Conservation (phyloP, 176 grass and related monocot genomes). For the Bonia amplexicaulis region DNA sequence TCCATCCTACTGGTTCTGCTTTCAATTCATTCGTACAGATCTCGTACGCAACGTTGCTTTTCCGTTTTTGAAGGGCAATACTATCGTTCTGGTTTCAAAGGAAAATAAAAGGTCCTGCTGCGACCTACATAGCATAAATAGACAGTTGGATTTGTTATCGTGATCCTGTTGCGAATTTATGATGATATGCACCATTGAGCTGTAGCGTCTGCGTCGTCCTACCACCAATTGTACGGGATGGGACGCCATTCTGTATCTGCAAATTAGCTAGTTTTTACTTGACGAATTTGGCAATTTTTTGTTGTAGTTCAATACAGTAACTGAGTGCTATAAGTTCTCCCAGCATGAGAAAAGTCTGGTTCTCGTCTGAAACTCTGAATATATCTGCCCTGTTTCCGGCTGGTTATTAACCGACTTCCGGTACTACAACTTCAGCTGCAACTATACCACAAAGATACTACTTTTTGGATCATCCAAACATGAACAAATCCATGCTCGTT, state of each 20-base stretch:
- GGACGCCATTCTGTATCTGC: neutral
- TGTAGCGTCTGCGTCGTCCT: neutral
- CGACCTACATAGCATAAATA: conserved; percentile 40
- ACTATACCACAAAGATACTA: neutral
- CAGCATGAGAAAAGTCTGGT: neutral
- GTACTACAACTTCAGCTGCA: neutral
- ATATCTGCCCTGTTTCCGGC: neutral
- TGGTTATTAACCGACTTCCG: neutral
- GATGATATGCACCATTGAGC: neutral
- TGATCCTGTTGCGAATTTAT: conserved; percentile 36
- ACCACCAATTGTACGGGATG: neutral
- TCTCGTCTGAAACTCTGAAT: neutral
- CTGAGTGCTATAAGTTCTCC: neutral
- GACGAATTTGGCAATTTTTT: neutral
- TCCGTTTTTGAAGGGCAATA: neutral
- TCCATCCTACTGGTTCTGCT: neutral
- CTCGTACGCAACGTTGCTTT: neutral
- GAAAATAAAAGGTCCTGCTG: neutral
- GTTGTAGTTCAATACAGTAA: neutral
- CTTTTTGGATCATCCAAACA: neutral
- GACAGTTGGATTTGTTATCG: conserved; percentile 30
- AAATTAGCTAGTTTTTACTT: neutral
- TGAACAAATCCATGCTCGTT: neutral
- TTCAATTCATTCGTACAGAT: neutral
- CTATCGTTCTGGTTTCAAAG: neutral